Evolutionary conservation across 2,329 filamentous ascomycete species (phyloP), one percentile per base, ranked within the genome.

Genomic region (Colletotrichum incanum): DNA sequence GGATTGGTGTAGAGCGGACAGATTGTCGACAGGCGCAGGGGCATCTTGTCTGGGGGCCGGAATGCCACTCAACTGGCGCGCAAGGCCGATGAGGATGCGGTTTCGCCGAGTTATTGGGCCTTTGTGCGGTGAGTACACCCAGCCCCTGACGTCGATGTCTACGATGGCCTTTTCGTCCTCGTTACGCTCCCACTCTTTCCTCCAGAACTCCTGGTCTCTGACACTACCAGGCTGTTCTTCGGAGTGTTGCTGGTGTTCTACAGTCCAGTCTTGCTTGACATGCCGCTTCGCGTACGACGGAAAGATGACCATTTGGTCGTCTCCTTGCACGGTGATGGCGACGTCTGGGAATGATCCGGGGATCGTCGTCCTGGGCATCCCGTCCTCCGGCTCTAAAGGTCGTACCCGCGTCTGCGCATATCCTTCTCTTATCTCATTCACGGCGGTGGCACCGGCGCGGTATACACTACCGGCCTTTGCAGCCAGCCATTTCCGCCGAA

Each of bases 221-320:
- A 88, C 84, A 1, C 83, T 82, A 31, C 83, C 81, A 20, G 81
- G 75, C 37, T 77, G 68, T 73, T 82, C 77, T 74, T 84, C 78
- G 67, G 83, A 80, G 28, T 77, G 75, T 65, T 79, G 80, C 31
- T 76, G 73, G 31, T 77, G 69, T 41, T 74, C 73, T 23, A 81
- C 77, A n/a, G 74, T 76, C 75, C 82, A 82, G n/a, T 81, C 81
- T 74, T 82, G 80, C 79, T 83, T 92, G 43, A 89, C 81, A 80
- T 97, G 93, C 73, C 87, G 88, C 78, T 95, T 91, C 11, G 94
- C 94, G 80, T 99, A 99, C 65, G 94, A 98, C 0, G 96, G 96
- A 76, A 99, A 99, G 31, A 99, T 81, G 12, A 99, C 90, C 91
- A 99, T 94, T 83, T 98, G 94, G 80, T 98, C 95, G 72, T 94